These are phyloP conservation scores for Aspergillus brasiliensis DNA, from an alignment of 2,329 filamentous ascomycete species.

Conservation along the genomic window DNA sequence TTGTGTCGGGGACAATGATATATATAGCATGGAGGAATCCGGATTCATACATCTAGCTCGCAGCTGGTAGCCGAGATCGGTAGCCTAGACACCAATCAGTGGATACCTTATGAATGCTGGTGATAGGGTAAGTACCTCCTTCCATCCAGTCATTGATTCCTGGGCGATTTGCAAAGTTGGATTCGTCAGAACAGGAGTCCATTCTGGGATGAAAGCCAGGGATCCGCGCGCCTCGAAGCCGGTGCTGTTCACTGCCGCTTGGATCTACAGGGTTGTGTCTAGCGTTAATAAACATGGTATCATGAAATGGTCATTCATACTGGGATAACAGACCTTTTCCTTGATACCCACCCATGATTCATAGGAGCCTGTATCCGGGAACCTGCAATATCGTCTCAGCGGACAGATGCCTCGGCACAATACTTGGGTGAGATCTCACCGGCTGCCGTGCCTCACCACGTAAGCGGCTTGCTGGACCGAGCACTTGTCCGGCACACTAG, in stretches of 20 bases:
- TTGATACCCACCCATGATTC: slow-evolving; percentile 13
- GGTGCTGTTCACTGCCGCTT: slow-evolving; percentile 38
- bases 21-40: too few species aligned
- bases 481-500: slow-evolving; percentile 10
- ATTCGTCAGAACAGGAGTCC: slow-evolving; percentile 60
- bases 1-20: neutral
- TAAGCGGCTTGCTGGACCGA: slow-evolving; percentile 18
- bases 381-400: neutral
- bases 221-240: slow-evolving; percentile 57
- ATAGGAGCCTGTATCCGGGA: slow-evolving; percentile 16
- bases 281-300: neutral
- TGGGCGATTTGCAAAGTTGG: slow-evolving; percentile 60
- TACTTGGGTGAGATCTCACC: neutral
- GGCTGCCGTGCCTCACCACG: slow-evolving; percentile 16
- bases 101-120: too few species aligned
- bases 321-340: slow-evolving; percentile 35
- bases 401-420: too few species aligned
- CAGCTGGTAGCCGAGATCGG: slow-evolving; percentile 18
- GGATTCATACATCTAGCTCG: slow-evolving; percentile 12
- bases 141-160: slow-evolving; percentile 63
- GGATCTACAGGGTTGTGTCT: slow-evolving; percentile 46
- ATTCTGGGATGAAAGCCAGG: slow-evolving; percentile 60
- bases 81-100: neutral
- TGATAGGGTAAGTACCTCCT: slow-evolving; percentile 46
- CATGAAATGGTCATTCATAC: too few species aligned